Conservation (phyloP, 2,329 filamentous ascomycete genomes). For the Aspergillus phoenicis region DNA sequence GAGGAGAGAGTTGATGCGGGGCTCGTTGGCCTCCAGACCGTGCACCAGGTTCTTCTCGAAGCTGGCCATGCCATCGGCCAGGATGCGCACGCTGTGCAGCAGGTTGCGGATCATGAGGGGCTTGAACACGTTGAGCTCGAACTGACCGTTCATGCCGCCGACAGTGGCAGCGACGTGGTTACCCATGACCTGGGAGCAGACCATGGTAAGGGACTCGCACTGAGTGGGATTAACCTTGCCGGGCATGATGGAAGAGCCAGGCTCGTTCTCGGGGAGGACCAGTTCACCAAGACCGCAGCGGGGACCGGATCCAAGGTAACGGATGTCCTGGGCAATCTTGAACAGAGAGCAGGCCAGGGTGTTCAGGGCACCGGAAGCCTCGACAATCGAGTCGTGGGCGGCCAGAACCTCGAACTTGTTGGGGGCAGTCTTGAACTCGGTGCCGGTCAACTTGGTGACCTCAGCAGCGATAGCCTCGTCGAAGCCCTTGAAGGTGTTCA, state of each 20-base stretch:
- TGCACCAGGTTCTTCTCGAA: slow-evolving; percentile 92
- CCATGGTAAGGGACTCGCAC: slow-evolving; percentile 96
- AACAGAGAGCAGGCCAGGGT: slow-evolving; percentile 87
- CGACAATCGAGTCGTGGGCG: slow-evolving; percentile 92
- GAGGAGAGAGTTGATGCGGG: slow-evolving; percentile 84
- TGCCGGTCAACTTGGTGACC: slow-evolving; percentile 89
- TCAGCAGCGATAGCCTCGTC: slow-evolving; percentile 90
- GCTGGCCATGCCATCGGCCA: slow-evolving; percentile 89
- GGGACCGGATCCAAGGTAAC: slow-evolving; percentile 93
- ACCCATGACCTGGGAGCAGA: slow-evolving; percentile 96
- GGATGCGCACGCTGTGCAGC: slow-evolving; percentile 84
- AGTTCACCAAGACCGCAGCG: slow-evolving; percentile 95
- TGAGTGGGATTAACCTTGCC: slow-evolving; percentile 99
- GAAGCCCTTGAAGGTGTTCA: slow-evolving; percentile 97
- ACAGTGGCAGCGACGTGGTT: slow-evolving; percentile 94
- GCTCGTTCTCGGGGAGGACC: slow-evolving; percentile 94
- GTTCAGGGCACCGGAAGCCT: slow-evolving; percentile 91
- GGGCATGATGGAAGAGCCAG: slow-evolving; percentile 97
- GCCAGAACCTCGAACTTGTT: slow-evolving; percentile 99
- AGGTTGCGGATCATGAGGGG: slow-evolving; percentile 94
- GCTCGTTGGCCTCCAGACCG: slow-evolving; percentile 89
- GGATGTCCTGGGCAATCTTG: slow-evolving; percentile 98
- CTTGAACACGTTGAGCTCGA: slow-evolving; percentile 99
- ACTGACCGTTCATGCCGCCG: slow-evolving; percentile 95
- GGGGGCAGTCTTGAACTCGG: slow-evolving; percentile 90